Evolutionary conservation across 2,329 filamentous ascomycete species (phyloP).

Genomic region (Bipolaris oryzae): DNA sequence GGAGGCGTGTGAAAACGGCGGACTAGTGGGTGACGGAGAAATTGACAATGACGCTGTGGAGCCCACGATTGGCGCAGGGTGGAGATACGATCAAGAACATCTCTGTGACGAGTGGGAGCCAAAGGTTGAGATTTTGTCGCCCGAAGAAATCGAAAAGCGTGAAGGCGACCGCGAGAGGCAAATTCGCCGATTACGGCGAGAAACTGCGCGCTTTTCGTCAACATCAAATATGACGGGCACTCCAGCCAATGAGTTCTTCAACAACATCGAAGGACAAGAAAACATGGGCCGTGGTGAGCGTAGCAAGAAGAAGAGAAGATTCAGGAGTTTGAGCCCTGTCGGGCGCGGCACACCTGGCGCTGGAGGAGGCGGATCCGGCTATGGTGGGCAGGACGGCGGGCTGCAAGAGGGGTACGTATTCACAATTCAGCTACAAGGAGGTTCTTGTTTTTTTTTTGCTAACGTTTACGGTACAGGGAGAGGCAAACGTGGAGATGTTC

Average conservation of each 20-base stretch:
- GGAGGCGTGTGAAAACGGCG: conserved; percentile 91
- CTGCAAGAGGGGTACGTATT: conserved; percentile 51
- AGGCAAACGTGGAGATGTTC: conserved; percentile 82
- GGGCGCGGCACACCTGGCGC: conserved; percentile 83
- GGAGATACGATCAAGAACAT: conserved; percentile 93
- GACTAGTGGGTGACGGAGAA: conserved; percentile 75
- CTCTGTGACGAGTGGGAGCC: conserved; percentile 66
- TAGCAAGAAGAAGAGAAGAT: conserved; percentile 93
- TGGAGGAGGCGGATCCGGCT: conserved; percentile 59
- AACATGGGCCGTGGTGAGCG: conserved; percentile 92
- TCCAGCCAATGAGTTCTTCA: conserved; percentile 67
- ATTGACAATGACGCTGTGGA: conserved; percentile 89
- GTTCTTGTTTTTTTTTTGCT: conserved; percentile 3
- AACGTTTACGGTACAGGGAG: conserved; percentile 59
- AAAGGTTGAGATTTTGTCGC: conserved; percentile 68
- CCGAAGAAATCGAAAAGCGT: conserved; percentile 96
- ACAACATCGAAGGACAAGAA: conserved; percentile 62
- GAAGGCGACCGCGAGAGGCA: conserved; percentile 94
- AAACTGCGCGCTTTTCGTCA: conserved; percentile 90
- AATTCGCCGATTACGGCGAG: conserved; percentile 81
- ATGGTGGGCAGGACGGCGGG: conserved; percentile 70
- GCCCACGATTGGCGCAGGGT: conserved; percentile 77
- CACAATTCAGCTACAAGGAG: neutral
- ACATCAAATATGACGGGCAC: conserved; percentile 79
- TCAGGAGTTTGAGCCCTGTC: conserved; percentile 83